Base-by-base conservation (phyloP, 805 yeast species). In the Metschnikowia reukaufii region DNA sequence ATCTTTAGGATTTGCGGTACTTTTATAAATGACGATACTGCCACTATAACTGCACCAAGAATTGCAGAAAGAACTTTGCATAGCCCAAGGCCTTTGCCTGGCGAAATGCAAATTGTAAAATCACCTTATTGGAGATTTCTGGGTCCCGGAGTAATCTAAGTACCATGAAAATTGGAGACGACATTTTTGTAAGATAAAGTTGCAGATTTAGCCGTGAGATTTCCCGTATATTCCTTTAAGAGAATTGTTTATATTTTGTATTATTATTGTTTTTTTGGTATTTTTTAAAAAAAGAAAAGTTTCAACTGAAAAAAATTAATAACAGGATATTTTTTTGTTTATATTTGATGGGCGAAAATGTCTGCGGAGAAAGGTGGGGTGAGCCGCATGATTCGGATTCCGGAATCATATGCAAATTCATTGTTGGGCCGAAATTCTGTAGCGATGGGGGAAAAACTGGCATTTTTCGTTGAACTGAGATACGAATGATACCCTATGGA, bases 1-100 rank as follows among this genome's bases (percentile, higher is more conserved):
- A 72, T 64, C 55, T 71, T 71, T 35, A 47, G 48, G 43, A 72
- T 71, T 47, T 72, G 77, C 3, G 77, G 77, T 20, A 71, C 52
- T 57, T 67, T 66, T 47, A 71, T 66, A 15, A 71, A 52, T 36
- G 72, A 65, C 19, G 75, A 67, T 3, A 55, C 67, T 1, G 66
- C 74, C 18, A 72, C 75, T 42, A 66, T 62, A 12, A 60, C 49
- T 1, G 68, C 60, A 3, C 75, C 66, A 15, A 70, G 58, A 15
- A 66, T 41, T 27, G 63, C 55, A 4, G 75, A 60, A 18, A 67
- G 52, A 4, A 72, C 63, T 36, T 62, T 63, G 67, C 67, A 32
- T 60, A 58, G 4, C 74, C 74, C 23, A 69, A 53, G 23, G 64
- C 67, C 44, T 61, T 62, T 15, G 61, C 48, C 50, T 68, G 73